phyloP scores from a whole-genome alignment of 345 rosid species.

The Lepidium didymum region DNA sequence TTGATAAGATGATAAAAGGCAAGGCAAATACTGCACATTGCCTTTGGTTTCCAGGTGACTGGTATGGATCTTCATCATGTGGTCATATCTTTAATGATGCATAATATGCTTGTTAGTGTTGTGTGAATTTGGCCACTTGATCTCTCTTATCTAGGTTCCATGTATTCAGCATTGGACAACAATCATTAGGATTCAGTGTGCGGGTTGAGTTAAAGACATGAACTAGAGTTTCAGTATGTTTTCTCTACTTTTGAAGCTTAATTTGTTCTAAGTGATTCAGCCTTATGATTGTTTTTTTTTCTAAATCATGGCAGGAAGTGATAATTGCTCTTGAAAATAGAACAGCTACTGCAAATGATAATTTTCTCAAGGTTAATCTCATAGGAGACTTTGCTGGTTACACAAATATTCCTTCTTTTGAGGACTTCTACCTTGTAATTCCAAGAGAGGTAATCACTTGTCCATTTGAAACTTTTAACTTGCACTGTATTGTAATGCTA shows the following conservation, averaged over 20 bases:
- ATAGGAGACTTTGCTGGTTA: slow-evolving; percentile 87
- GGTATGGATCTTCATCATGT: slow-evolving; percentile 30
- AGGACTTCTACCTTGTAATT: slow-evolving; percentile 75
- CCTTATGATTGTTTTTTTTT: background rate
- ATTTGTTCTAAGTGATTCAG: background rate
- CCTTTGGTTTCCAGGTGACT: slow-evolving; percentile 92
- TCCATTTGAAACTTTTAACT: background rate
- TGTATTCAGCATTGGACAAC: slow-evolving; percentile 75
- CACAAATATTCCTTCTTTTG: slow-evolving; percentile 73
- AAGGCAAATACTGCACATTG: slow-evolving; percentile 96
- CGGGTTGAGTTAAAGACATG: slow-evolving; percentile 71
- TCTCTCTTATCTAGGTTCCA: slow-evolving; percentile 53
- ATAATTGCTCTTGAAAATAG: slow-evolving; percentile 77
- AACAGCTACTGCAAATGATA: slow-evolving; percentile 60
- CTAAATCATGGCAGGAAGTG: slow-evolving; percentile 57
- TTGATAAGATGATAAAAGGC: slow-evolving; percentile 78
- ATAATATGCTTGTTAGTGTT: background rate
- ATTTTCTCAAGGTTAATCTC: slow-evolving; percentile 76
- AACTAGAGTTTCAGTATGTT: slow-evolving; percentile 64
- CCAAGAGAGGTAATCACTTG: slow-evolving; percentile 58
- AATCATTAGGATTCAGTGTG: slow-evolving; percentile 69
- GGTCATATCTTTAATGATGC: background rate
- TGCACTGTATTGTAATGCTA: background rate
- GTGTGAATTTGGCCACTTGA: background rate
- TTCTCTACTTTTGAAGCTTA: background rate